These are phyloP conservation scores for Exobasidium rhododendri DNA, from an alignment of 1,284 basidiomycete species.

Conservation along the genomic window DNA sequence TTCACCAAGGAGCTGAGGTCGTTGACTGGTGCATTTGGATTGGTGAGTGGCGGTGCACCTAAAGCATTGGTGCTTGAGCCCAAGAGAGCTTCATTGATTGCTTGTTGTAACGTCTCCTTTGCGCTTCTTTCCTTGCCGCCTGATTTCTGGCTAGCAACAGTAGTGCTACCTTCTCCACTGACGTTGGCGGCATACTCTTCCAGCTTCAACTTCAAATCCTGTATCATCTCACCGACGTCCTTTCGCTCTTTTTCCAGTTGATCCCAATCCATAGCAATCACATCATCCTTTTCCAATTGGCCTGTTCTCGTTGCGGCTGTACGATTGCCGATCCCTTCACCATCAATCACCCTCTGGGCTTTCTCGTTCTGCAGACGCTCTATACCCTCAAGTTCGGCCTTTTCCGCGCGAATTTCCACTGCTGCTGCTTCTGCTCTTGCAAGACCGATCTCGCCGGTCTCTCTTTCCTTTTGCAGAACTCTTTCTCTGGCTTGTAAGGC, in stretches of 20 bases:
- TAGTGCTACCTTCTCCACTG: neutral
- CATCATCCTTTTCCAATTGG: conserved; percentile 32
- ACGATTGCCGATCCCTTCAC: conserved; percentile 4
- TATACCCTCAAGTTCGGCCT: conserved; percentile 2
- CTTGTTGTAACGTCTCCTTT: conserved; percentile 44
- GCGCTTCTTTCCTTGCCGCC: conserved; percentile 1
- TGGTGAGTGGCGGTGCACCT: neutral
- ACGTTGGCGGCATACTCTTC: conserved; percentile 34
- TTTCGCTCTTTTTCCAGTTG: conserved; percentile 31
- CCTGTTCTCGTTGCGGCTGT: neutral
- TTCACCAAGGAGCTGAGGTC: conserved; percentile 45
- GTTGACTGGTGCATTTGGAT: conserved; percentile 27
- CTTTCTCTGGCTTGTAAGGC: conserved; percentile 27
- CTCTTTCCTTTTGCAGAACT: neutral
- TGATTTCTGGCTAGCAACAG: neutral
- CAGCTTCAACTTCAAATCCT: conserved; percentile 47
- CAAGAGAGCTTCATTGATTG: conserved; percentile 50
- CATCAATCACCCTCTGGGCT: conserved; percentile 10
- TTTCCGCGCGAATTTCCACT: conserved; percentile 17
- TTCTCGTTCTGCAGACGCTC: conserved; percentile 1
- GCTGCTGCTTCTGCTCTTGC: conserved; percentile 9
- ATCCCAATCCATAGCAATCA: conserved; percentile 27
- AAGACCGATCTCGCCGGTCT: neutral
- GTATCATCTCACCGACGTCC: conserved; percentile 43
- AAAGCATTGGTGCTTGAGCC: conserved; percentile 26